phyloP scores from a whole-genome alignment of 176 grass and related monocot species.

The Phragmites australis region DNA sequence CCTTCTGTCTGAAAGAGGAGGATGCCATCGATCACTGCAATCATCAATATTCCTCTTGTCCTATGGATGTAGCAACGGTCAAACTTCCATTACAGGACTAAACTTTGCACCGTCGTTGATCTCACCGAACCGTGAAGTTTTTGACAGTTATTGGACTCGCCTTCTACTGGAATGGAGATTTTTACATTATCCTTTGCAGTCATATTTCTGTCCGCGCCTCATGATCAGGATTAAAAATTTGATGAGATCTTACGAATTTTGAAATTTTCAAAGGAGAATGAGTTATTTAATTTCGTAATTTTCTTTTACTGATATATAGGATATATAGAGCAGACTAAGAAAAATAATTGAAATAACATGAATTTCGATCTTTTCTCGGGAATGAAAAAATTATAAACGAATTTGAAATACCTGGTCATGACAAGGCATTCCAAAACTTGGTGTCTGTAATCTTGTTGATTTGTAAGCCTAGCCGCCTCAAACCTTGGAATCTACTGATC shows the following conservation, averaged over 20 bases:
- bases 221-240: too few relatives aligned
- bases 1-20: neutral
- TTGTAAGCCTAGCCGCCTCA: neutral
- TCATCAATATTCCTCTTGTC: slow-evolving; percentile 47
- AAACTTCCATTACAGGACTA: neutral
- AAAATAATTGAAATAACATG: too few relatives aligned
- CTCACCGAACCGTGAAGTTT: neutral
- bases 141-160: neutral
- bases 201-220: neutral
- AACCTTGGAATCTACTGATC: neutral
- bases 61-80: slow-evolving; percentile 1
- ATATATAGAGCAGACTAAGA: too few relatives aligned
- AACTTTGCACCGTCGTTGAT: neutral
- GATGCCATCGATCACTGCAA: slow-evolving; percentile 22
- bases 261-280: too few relatives aligned
- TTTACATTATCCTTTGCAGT: neutral
- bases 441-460: neutral
- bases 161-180: neutral
- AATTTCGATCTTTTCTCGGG: too few relatives aligned
- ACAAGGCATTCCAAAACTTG: neutral
- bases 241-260: too few relatives aligned
- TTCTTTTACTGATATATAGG: too few relatives aligned
- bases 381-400: too few relatives aligned
- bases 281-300: too few relatives aligned
- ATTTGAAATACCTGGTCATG: too few relatives aligned